Base-by-base conservation (phyloP, 371 early-diverging fungal genomes). In the Apophysomyces elegans region DNA sequence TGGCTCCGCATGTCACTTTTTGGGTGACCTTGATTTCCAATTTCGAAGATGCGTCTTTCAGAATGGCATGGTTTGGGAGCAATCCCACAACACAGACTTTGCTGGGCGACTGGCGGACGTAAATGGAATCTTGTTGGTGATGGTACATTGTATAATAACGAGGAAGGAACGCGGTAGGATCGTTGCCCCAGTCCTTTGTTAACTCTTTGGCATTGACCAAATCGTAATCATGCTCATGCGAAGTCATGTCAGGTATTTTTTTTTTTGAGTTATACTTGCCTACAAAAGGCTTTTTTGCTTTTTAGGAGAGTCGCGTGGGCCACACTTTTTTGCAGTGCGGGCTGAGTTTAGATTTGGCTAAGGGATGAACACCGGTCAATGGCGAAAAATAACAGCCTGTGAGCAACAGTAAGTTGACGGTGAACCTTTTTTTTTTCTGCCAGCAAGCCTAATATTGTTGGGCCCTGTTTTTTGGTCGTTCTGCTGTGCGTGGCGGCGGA, bases 31-130 rank as follows among this genome's bases (percentile, higher is more conserved):
- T 43, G 64, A 32, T 50, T 37, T 13, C 62, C 35, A 12, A 46
- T 43, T 37, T 45, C 46, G 47, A 68, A 13, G 41, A 41, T 59
- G 11, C 26, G 59, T 45, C 46, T 37, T 50, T 37, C 4, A 32
- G 14, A 36, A 50, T 56, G 12, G 69, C 64, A 62, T 73, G 77
- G 41, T 26, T 64, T 8, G 39, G 59, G 0, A 62, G 58, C 2
- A 85, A 57, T 35, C 85, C 81, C 3, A 83, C 47, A 5, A 83
- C 78, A 61, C 85, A 85, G 14, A 83, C 70, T 66, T 78, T 81
- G 62, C 78, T 85, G 36, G 85, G 85, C 18, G 85, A 59, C 62
- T 81, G 83, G 12, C 80, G 78, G 46, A 79, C 73, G 60, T 81
- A 81, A 6, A 80, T 45, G 4, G 60, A 44, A 37, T 76, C 66